Evolutionary conservation across 169 alveolate genomes (phyloP), one percentile per base, ranked within the genome.

Genomic region (Plasmodium inui): DNA sequence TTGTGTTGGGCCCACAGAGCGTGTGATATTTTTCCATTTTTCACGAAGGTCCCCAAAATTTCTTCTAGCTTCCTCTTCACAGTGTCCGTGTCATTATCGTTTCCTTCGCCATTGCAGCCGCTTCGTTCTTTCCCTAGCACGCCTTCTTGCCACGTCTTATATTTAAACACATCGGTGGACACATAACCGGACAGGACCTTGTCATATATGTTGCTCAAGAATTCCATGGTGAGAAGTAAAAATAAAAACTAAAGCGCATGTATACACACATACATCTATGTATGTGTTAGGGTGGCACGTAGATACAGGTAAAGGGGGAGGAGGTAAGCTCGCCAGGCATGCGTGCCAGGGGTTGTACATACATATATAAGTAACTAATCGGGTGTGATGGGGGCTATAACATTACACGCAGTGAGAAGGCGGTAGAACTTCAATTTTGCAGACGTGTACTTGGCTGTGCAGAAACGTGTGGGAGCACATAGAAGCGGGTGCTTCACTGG

Each of bases 101-200:
- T 84, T 14, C 78, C 70, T 41, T 22, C 26, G 3, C 46, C 37
- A 22, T 22, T 22, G 32, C 30, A 74, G 41, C 22, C 67, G 17
- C 37, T 74, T 74, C 14, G 19, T 17, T 86, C 85, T 26, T 86
- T 86, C n/a, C 93, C 93, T 74, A 86, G 44, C n/a, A 86, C 26
- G 2, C 81, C 80, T 30, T 86, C 93, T 76, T 76, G 83, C 93
- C 93, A 86, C 19, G 82, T 22, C 71, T 86, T 86, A 86, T 86
- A 86, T 53, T 41, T 86, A 37, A 86, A 86, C 55, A 86, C 93
- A 17, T 86, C 86, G 19, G 86, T 70, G 61, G 61, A 86, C 70
- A 86, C 85, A 86, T 86, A 86, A 28, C 93, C 93, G n/a, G 93
- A 86, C 80, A 86, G 61, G 57, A 86, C 93, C 57, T 86, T 86